phyloP scores from a whole-genome alignment of 768 basidiomycete genomes.

The Pleurotus platypus region DNA sequence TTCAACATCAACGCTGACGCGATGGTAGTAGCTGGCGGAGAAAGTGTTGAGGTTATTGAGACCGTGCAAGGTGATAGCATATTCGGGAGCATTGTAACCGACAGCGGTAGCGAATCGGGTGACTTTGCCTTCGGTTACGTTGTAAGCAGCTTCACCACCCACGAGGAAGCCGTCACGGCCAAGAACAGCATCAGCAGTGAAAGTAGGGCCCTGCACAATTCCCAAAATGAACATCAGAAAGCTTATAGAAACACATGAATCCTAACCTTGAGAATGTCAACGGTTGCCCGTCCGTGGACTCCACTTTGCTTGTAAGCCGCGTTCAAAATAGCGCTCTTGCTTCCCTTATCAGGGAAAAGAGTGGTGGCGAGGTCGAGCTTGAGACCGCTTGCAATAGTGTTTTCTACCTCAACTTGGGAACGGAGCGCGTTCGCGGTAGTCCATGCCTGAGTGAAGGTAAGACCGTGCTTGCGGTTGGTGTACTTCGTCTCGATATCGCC shows the following conservation, averaged over 20 bases:
- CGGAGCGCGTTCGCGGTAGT: slow-evolving; percentile 91
- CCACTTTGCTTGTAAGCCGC: slow-evolving; percentile 94
- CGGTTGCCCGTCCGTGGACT: slow-evolving; percentile 83
- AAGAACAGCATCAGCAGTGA: slow-evolving; percentile 93
- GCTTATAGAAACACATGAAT: slow-evolving; percentile 6
- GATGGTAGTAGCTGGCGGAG: slow-evolving; percentile 97
- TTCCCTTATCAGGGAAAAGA: slow-evolving; percentile 82
- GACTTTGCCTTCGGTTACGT: slow-evolving; percentile 90
- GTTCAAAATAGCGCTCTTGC: slow-evolving; percentile 80
- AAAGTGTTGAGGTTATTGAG: slow-evolving; percentile 93
- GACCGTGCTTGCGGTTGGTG: slow-evolving; percentile 85
- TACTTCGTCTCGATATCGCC: slow-evolving; percentile 98
- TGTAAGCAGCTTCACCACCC: slow-evolving; percentile 95
- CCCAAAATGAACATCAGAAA: background rate
- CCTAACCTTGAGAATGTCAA: slow-evolving; percentile 92
- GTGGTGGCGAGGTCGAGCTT: slow-evolving; percentile 88
- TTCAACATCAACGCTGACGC: slow-evolving; percentile 86
- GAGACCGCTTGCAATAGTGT: slow-evolving; percentile 95
- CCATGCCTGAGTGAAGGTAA: slow-evolving; percentile 95
- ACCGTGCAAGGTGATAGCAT: slow-evolving; percentile 90
- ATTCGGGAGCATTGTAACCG: slow-evolving; percentile 96
- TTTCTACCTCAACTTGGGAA: slow-evolving; percentile 91
- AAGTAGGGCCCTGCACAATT: slow-evolving; percentile 78
- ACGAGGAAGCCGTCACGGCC: slow-evolving; percentile 97
- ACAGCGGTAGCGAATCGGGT: slow-evolving; percentile 89